Base-by-base conservation (phyloP, 176 grass and related monocot genomes). In the Zea mays region DNA sequence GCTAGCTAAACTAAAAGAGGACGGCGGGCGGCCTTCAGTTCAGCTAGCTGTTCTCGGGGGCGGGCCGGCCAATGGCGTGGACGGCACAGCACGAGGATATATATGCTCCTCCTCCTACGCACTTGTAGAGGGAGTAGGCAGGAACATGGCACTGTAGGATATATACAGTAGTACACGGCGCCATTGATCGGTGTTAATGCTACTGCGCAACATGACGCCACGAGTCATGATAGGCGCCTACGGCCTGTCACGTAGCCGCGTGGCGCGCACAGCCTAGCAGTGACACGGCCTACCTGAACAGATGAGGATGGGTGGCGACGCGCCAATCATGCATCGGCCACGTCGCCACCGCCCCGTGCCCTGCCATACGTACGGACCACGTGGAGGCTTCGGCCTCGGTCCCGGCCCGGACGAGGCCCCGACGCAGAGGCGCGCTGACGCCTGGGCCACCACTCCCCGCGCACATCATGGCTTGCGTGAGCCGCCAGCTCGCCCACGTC, bases 301-400 rank as follows among this genome's bases (percentile, higher is more conserved):
- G n/a, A n/a, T n/a, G n/a, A n/a, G n/a, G 12, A 2, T 17, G n/a
- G 77, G 81, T 66, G 76, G 71, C 64, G 71, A 88, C 72, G 65
- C 72, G 15, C 49, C 71, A 76, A 88, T 88, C 81, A 71, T 79
- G 46, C 76, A 41, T 47, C 49, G 45, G 62, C 80, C 86, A 88
- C 81, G 51, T 84, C n/a, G n/a, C n/a, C 65, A 17, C 71, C 56
- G 56, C 33, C 27, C 55, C 69, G 62, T 62, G 74, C 54, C 81
- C 81, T 54, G 56, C 81, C 76, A 70, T 48, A 7, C 63, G 71
- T 84, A 80, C 86, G 65, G 64, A 40, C 10, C 86, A 88, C 76
- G 76, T 84, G n/a, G n/a, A n/a, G n/a, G n/a, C n/a, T n/a, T n/a
- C n/a, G n/a, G n/a, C n/a, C n/a, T n/a, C n/a, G n/a, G n/a, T n/a